Evolutionary conservation across 2,329 filamentous ascomycete species (phyloP), one percentile per base, ranked within the genome.

Genomic region (Fusarium neocosmosporiellum): DNA sequence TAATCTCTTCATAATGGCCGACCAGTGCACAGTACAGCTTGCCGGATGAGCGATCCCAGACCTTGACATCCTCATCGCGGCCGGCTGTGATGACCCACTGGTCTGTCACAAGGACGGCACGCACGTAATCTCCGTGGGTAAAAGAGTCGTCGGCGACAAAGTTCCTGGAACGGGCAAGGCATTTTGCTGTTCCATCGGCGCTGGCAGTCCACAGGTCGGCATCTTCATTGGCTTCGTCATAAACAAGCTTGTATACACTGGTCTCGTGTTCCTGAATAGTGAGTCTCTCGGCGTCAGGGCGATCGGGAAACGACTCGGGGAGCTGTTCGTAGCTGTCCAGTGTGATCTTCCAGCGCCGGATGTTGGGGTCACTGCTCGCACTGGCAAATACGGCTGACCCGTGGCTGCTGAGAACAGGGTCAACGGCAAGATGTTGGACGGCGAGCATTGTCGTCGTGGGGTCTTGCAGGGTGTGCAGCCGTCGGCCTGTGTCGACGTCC

Each of bases 1-100:
- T 98, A 16, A 99, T 92, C 81, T 98, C 96, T 78, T 99, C 95
- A 79, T 90, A 98, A 83, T 99, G 96, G 0, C 96, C 96, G 39
- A 90, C 88, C 69, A 96, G 91, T 9, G 88, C 88, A 80, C 93
- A 93, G 78, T 92, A 88, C 34, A 97, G 84, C 79, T 92, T 90
- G 6, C 94, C 94, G 10, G 90, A 92, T 69, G 90, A 79, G 54
- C 88, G 84, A 80, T 98, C 93, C 96, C 96, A 99, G 10, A 98
- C 88, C 76, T 97, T 93, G 66, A 99, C 87, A 76, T 98, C 91
- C 82, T 99, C 96, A 78, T 98, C 94, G 74, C 96, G 88, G 65
- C 96, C 97, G 2, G 93, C 95, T 1, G 96, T 98, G 46, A 97
- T 83, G 14, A 96, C 90, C 91, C 94, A 96, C 22, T 91, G 88